phyloP scores from a whole-genome alignment of 2,329 filamentous ascomycete genomes.

The Taxawa tesnikishii region DNA sequence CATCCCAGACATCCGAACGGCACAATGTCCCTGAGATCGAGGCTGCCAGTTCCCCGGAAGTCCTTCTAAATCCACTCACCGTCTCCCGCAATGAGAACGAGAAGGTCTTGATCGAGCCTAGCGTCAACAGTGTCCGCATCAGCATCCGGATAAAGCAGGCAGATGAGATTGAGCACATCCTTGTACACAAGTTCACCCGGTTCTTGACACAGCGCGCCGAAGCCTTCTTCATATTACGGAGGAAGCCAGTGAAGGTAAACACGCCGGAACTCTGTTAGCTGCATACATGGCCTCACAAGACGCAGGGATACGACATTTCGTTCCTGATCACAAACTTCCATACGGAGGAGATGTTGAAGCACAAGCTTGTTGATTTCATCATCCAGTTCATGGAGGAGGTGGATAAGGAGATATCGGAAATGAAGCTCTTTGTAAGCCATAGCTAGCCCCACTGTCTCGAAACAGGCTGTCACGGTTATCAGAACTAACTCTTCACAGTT shows the following conservation, averaged over 20 bases:
- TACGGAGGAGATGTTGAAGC: constrained; percentile 96
- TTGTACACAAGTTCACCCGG: constrained; percentile 96
- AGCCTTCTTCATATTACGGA: constrained; percentile 88
- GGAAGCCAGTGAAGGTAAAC: constrained; percentile 84
- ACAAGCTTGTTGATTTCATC: constrained; percentile 98
- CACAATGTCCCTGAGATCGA: constrained; percentile 98
- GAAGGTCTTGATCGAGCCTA: constrained; percentile 88
- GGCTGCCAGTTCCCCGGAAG: constrained; percentile 82
- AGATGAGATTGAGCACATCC: constrained; percentile 94
- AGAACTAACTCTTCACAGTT: constrained; percentile 46
- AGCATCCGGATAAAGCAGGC: constrained; percentile 99
- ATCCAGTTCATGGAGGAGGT: constrained; percentile 99
- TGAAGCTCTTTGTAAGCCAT: constrained; percentile 84
- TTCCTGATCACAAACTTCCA: constrained; percentile 99
- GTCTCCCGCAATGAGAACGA: constrained; percentile 95
- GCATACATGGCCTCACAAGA: background rate
- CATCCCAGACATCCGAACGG: constrained; percentile 88
- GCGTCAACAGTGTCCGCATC: constrained; percentile 91
- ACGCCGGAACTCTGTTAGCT: background rate
- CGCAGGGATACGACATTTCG: constrained; percentile 90
- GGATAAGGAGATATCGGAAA: constrained; percentile 99
- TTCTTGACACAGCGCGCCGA: constrained; percentile 95
- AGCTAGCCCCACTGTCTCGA: background rate
- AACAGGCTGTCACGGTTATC: background rate
- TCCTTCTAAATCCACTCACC: constrained; percentile 80